A percentile compares a stretch with the other conserved stretches of the same genome.
phyloP scores from a whole-genome alignment of 129 eudicot genomes.

The Rutidosis leptorrhynchoides region DNA sequence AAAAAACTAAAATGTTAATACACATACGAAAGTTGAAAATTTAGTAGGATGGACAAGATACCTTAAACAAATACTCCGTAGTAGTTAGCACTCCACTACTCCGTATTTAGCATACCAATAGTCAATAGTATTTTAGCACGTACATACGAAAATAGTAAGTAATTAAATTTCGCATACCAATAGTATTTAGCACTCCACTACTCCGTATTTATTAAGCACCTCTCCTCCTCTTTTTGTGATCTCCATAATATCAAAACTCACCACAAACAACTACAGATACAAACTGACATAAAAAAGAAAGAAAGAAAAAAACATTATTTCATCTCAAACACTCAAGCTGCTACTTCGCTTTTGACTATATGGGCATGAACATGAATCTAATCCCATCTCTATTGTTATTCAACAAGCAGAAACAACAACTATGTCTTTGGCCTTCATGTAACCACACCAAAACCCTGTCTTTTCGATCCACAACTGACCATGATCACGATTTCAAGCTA shows the following conservation, averaged over 20 bases:
- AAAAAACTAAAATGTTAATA: neutral
- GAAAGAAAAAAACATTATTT: neutral
- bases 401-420: constrained; percentile 31
- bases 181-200: constrained; percentile 54
- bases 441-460: constrained; percentile 67
- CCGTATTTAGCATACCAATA: too few relatives aligned
- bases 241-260: constrained; percentile 29
- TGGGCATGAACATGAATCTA: constrained; percentile 51
- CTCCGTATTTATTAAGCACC: too few relatives aligned
- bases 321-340: constrained; percentile 17
- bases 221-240: constrained; percentile 54
- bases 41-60: neutral
- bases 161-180: constrained; percentile 32
- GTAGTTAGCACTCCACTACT: too few relatives aligned
- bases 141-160: constrained; percentile 23
- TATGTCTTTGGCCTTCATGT: constrained; percentile 75
- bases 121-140: too few relatives aligned
- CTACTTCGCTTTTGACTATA: constrained; percentile 12
- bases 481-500: constrained; percentile 33
- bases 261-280: constrained; percentile 10
- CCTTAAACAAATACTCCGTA: too few relatives aligned
- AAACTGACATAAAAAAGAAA: neutral
- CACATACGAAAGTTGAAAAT: neutral
- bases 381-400: constrained; percentile 51
- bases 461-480: constrained; percentile 42